These are phyloP conservation scores for Gynochthodes officinalis DNA, from an alignment of 257 asterid species.

Conservation along the genomic window DNA sequence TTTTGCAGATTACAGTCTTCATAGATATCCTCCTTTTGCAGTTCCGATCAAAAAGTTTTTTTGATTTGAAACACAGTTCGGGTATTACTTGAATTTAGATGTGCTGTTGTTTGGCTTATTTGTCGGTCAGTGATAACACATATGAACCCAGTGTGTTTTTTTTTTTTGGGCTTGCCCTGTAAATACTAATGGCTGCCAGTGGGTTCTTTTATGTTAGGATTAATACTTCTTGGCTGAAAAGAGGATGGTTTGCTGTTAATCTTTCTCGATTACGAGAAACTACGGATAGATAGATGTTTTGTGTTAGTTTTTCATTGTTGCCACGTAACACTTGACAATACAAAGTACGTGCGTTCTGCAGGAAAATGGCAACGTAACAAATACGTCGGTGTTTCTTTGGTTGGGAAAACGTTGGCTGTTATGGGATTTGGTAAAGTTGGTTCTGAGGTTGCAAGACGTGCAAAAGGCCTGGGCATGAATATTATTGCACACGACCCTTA, in stretches of 20 bases:
- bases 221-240: too few species aligned
- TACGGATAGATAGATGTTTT: neutral
- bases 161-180: too few species aligned
- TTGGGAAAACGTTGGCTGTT: slow-evolving; percentile 87
- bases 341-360: slow-evolving; percentile 15
- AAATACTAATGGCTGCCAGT: too few species aligned
- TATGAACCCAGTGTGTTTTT: neutral
- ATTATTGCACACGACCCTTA: slow-evolving; percentile 95
- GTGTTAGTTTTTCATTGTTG: slow-evolving; percentile 9
- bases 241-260: too few species aligned
- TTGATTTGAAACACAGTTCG: too few species aligned
- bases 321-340: neutral
- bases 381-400: slow-evolving; percentile 77
- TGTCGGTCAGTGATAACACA: neutral
- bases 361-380: slow-evolving; percentile 82
- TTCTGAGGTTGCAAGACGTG: slow-evolving; percentile 72
- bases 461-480: slow-evolving; percentile 94
- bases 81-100: too few species aligned
- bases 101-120: neutral
- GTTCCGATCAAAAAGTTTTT: too few species aligned
- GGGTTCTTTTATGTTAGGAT: too few species aligned
- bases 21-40: neutral
- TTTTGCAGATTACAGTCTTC: neutral
- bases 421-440: slow-evolving; percentile 98
- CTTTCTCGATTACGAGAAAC: too few species aligned